phyloP scores from a whole-genome alignment of 306 rosid species.

The Oxytropis ochrocephala region DNA sequence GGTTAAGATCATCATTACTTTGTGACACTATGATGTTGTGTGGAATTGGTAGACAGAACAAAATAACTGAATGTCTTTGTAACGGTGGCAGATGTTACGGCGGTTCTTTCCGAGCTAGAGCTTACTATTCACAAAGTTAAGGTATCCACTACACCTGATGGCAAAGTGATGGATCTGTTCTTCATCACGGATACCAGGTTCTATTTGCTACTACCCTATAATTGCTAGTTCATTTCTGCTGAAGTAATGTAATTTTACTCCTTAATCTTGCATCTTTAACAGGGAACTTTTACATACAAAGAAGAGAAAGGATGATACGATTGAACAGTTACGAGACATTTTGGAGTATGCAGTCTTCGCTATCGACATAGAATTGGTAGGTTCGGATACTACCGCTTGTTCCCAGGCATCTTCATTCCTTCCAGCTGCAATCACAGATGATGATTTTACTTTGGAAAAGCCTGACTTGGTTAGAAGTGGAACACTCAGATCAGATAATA shows the following conservation, averaged over 20 bases:
- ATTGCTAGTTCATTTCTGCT: neutral
- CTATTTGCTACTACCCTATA: neutral
- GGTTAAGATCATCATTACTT: neutral
- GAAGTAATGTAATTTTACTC: slow-evolving; percentile 13
- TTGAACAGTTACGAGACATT: slow-evolving; percentile 32
- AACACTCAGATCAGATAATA: slow-evolving; percentile 39
- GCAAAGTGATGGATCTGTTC: slow-evolving; percentile 89
- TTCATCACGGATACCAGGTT: slow-evolving; percentile 89
- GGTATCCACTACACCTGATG: slow-evolving; percentile 95
- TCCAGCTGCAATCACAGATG: slow-evolving; percentile 61
- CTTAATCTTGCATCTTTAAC: slow-evolving; percentile 20
- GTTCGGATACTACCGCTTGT: slow-evolving; percentile 52
- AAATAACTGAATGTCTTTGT: slow-evolving; percentile 2
- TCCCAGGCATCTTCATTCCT: slow-evolving; percentile 64
- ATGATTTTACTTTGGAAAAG: slow-evolving; percentile 37
- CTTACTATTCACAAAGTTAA: slow-evolving; percentile 79
- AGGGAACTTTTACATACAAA: slow-evolving; percentile 82
- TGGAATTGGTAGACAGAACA: neutral
- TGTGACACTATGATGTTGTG: neutral
- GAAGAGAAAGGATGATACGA: slow-evolving; percentile 65
- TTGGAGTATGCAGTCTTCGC: slow-evolving; percentile 51
- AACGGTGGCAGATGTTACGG: slow-evolving; percentile 65
- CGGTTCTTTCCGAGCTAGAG: slow-evolving; percentile 83
- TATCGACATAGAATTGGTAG: slow-evolving; percentile 68
- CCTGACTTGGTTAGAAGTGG: slow-evolving; percentile 36